Evolutionary conservation across 495 filamentous ascomycete species (phyloP).

Genomic region (Aspergillus sclerotiicarbonarius): DNA sequence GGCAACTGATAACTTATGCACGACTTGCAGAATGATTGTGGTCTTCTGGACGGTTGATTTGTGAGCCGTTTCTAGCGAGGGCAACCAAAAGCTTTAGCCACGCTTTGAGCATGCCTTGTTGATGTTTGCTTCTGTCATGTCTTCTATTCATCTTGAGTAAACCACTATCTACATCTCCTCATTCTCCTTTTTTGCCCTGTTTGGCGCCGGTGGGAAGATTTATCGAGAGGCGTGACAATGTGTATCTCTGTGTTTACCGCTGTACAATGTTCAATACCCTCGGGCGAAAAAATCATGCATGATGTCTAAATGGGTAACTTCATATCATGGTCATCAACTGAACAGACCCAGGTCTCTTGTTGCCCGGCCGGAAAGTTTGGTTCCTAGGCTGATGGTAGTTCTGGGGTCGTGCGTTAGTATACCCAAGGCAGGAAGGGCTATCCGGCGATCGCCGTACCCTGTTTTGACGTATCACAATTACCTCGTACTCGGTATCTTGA

Average conservation of each 20-base stretch:
- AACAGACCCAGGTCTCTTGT: background rate
- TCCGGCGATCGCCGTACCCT: too few relatives aligned
- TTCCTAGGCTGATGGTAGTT: too few relatives aligned
- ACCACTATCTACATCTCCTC: constrained; percentile 17
- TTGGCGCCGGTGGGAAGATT: constrained; percentile 30
- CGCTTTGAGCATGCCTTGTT: constrained; percentile 24
- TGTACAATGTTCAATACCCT: constrained; percentile 51
- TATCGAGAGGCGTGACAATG: constrained; percentile 34
- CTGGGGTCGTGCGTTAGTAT: too few relatives aligned
- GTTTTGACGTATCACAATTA: too few relatives aligned
- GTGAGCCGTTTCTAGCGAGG: constrained; percentile 24
- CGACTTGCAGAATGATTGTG: constrained; percentile 49
- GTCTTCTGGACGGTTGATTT: constrained; percentile 14
- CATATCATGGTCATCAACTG: constrained; percentile 9
- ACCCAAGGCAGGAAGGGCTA: too few relatives aligned
- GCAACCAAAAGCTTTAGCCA: constrained; percentile 13
- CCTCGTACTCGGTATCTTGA: too few relatives aligned
- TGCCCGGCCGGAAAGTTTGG: too few relatives aligned
- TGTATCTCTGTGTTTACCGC: constrained; percentile 28
- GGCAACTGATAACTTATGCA: constrained; percentile 71
- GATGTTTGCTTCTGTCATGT: constrained; percentile 31
- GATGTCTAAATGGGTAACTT: constrained; percentile 25
- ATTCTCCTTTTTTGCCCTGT: constrained; percentile 19
- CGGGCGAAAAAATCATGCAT: constrained; percentile 33
- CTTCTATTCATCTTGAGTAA: constrained; percentile 24